phyloP scores from a whole-genome alignment of 306 rosid species.

The Pueraria montana region DNA sequence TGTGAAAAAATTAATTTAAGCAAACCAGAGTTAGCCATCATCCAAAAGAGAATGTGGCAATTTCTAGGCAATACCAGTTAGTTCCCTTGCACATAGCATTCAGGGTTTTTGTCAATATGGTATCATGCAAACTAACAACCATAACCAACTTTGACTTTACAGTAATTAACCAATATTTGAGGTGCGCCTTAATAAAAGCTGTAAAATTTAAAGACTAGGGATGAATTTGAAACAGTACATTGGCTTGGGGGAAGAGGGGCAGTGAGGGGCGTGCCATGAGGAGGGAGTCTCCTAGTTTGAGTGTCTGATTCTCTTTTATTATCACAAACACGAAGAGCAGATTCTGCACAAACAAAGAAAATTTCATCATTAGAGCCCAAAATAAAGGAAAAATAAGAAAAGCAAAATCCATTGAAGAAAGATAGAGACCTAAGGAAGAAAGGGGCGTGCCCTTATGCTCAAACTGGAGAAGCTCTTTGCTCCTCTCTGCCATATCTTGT shows the following conservation, averaged over 20 bases:
- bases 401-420: neutral
- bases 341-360: conserved; percentile 56
- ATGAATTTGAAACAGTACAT: conserved; percentile 56
- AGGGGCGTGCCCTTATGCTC: conserved; percentile 63
- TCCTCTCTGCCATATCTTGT: conserved; percentile 61
- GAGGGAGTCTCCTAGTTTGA: conserved; percentile 45
- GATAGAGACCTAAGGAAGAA: conserved; percentile 63
- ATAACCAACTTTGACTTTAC: neutral
- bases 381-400: neutral
- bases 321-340: conserved; percentile 61
- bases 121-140: neutral
- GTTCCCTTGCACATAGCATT: neutral
- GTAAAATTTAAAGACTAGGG: neutral
- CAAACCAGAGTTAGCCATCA: neutral
- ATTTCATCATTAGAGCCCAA: neutral
- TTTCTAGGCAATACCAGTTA: neutral
- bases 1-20: too few species aligned
- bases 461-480: conserved; percentile 79
- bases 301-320: conserved; percentile 38
- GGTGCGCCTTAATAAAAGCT: neutral
- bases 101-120: neutral
- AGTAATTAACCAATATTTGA: neutral
- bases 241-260: conserved; percentile 64
- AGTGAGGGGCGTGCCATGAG: conserved; percentile 55
- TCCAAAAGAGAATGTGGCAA: neutral